Evolutionary conservation across 148 eudicot species (phyloP).

Genomic region (Chenopodium berlandieri): DNA sequence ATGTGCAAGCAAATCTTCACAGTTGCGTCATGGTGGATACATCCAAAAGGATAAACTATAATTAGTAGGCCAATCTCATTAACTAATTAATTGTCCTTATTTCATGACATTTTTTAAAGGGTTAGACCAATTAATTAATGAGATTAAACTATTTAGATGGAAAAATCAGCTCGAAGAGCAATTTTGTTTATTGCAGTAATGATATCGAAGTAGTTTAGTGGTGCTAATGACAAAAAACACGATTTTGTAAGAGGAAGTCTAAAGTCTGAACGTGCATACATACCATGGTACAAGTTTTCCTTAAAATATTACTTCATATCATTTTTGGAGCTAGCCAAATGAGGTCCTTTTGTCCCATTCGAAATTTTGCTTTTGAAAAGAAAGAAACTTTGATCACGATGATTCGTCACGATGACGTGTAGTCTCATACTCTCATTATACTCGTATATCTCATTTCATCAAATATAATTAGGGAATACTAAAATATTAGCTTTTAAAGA

Average conservation of each 20-base stretch:
- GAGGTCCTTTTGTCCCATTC: too few relatives aligned
- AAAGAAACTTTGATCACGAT: too few relatives aligned
- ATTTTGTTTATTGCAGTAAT: neutral
- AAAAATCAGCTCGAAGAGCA: neutral
- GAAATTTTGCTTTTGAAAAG: too few relatives aligned
- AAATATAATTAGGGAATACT: too few relatives aligned
- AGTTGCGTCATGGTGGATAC: neutral
- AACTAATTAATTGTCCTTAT: conserved; percentile 8
- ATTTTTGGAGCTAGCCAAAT: neutral
- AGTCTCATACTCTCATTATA: too few relatives aligned
- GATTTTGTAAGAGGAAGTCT: too few relatives aligned
- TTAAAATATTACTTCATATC: too few relatives aligned
- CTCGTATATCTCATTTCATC: too few relatives aligned
- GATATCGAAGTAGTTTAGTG: neutral
- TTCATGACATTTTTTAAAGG: neutral
- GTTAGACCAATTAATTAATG: neutral
- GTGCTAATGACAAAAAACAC: neutral
- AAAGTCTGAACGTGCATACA: neutral
- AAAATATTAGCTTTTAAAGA: too few relatives aligned
- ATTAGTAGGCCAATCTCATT: conserved; percentile 6
- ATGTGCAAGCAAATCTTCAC: neutral
- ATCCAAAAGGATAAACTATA: neutral
- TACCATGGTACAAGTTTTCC: neutral
- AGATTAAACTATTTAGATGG: neutral
- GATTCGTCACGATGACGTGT: too few relatives aligned